Percentiles rank a stretch among this genome's conserved stretches.
Conservation (phyloP, 345 rosid genomes). For the Odontarrhena argentea region DNA sequence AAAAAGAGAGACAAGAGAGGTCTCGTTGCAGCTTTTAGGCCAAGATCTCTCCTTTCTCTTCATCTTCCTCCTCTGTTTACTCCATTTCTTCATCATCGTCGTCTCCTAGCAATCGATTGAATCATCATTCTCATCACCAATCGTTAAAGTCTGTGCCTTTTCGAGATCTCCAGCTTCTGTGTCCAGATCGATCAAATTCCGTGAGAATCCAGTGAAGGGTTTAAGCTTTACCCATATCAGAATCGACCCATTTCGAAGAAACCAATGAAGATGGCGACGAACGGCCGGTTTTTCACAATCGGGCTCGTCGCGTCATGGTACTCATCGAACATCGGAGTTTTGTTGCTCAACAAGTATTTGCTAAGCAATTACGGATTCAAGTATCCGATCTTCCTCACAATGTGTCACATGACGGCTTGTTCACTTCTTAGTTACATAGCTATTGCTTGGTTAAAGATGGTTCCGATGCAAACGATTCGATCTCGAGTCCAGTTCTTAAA, state of each 20-base stretch:
- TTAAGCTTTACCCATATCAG: constrained; percentile 21
- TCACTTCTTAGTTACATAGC: constrained; percentile 87
- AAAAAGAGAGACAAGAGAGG: constrained; percentile 15
- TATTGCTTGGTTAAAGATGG: constrained; percentile 97
- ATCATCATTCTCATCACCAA: not conserved
- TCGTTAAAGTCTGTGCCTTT: not conserved
- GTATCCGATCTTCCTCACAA: constrained; percentile 97
- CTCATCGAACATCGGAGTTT: constrained; percentile 92
- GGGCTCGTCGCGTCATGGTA: constrained; percentile 91
- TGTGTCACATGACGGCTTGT: constrained; percentile 99
- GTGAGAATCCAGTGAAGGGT: not conserved
- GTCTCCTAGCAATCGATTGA: constrained; percentile 9
- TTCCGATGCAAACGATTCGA: constrained; percentile 96
- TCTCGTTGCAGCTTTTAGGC: constrained; percentile 34
- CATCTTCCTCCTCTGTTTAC: constrained; percentile 21
- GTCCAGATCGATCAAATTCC: constrained; percentile 30
- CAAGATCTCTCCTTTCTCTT: constrained; percentile 40
- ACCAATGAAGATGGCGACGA: constrained; percentile 51
- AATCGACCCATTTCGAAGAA: constrained; percentile 21
- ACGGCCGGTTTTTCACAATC: constrained; percentile 68
- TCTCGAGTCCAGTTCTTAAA: constrained; percentile 84
- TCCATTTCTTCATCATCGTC: constrained; percentile 25
- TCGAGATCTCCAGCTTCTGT: not conserved
- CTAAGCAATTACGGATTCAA: constrained; percentile 95
- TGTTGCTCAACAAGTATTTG: constrained; percentile 88